phyloP scores from a whole-genome alignment of 306 rosid species.

The Rosa rugosa region DNA sequence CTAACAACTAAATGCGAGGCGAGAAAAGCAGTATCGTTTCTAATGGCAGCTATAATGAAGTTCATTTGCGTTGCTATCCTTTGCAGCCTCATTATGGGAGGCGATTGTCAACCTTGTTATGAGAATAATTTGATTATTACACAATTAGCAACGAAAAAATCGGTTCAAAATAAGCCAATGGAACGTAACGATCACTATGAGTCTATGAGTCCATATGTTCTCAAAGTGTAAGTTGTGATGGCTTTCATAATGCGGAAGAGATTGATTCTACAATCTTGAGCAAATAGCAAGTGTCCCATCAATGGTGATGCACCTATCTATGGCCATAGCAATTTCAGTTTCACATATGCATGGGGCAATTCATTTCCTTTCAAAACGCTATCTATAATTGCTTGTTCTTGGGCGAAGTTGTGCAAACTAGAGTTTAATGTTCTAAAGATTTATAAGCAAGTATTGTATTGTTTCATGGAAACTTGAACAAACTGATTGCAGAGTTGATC shows the following conservation, averaged over 20 bases:
- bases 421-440: not conserved
- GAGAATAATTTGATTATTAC: constrained; percentile 4
- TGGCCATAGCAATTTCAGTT: not conserved
- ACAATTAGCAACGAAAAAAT: constrained; percentile 30
- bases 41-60: too few species aligned
- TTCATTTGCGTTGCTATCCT: too few species aligned
- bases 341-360: constrained; percentile 21
- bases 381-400: constrained; percentile 33
- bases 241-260: not conserved
- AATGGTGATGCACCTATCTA: constrained; percentile 29
- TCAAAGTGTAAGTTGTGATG: not conserved
- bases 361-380: constrained; percentile 15
- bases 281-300: constrained; percentile 9
- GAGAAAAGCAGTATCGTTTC: too few species aligned
- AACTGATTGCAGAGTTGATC: too few species aligned
- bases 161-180: constrained; percentile 33
- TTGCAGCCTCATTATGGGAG: not conserved
- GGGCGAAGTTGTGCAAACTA: not conserved
- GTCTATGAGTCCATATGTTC: too few species aligned
- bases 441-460: not conserved
- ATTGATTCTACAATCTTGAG: constrained; percentile 32
- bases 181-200: constrained; percentile 23
- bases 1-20: too few species aligned
- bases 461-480: not conserved
- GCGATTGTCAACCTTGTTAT: not conserved